phyloP scores from a whole-genome alignment of 441 rosid genomes.

The Erodium texanum region DNA sequence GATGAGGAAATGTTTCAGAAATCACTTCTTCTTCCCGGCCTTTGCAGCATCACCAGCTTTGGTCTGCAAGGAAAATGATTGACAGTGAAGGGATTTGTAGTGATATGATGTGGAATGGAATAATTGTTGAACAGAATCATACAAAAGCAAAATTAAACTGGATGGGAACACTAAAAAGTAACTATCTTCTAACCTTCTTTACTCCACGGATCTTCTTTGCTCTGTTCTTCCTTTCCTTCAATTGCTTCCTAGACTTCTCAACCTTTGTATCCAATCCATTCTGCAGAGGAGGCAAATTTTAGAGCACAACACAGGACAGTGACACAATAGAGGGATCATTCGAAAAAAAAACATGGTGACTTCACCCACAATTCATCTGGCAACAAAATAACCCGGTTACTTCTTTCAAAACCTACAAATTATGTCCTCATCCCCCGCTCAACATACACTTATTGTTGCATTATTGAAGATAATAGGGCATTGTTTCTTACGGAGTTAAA shows the following conservation, averaged over 20 bases:
- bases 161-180: neutral
- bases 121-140: neutral
- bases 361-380: neutral
- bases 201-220: conserved; percentile 7
- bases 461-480: neutral
- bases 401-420: neutral
- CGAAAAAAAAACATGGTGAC: neutral
- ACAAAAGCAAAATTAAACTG: neutral
- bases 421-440: neutral
- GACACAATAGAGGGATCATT: neutral
- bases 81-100: neutral
- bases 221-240: conserved; percentile 9
- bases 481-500: neutral
- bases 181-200: conserved; percentile 6
- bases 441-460: neutral
- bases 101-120: neutral
- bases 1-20: neutral
- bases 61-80: conserved; percentile 17
- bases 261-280: conserved; percentile 6
- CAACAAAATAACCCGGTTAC: neutral
- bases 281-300: neutral
- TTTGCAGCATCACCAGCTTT: conserved; percentile 37
- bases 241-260: conserved; percentile 8
- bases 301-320: neutral
- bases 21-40: conserved; percentile 25